Evolutionary conservation across 2,329 filamentous ascomycete genomes (phyloP).

Genomic region (Phaeoacremonium minimum): DNA sequence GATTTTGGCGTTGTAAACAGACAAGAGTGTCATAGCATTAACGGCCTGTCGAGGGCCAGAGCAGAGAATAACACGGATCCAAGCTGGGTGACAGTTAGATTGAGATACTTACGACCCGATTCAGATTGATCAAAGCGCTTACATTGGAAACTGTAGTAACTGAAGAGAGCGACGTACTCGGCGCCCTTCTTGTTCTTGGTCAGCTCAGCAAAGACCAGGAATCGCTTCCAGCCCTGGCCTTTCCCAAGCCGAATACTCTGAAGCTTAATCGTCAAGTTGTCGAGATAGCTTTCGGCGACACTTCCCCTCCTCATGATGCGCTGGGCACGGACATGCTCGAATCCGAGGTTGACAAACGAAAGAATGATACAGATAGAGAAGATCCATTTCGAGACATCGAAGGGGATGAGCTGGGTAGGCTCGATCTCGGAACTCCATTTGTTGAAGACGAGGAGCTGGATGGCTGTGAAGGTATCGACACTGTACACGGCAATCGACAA

Average conservation of each 20-base stretch:
- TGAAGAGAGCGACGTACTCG: slow-evolving; percentile 86
- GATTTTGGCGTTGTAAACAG: slow-evolving; percentile 73
- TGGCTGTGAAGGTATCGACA: slow-evolving; percentile 88
- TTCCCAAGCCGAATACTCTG: slow-evolving; percentile 74
- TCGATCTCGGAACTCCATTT: slow-evolving; percentile 82
- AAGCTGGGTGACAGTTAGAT: slow-evolving; percentile 47
- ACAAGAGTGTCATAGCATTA: slow-evolving; percentile 84
- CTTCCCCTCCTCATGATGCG: slow-evolving; percentile 80
- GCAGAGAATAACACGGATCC: slow-evolving; percentile 83
- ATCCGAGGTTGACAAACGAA: slow-evolving; percentile 77
- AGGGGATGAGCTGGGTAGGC: slow-evolving; percentile 63
- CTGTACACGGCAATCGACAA: slow-evolving; percentile 81
- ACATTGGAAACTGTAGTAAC: slow-evolving; percentile 75
- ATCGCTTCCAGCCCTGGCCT: slow-evolving; percentile 80
- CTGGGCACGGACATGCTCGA: slow-evolving; percentile 74
- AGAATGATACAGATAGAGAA: slow-evolving; percentile 90
- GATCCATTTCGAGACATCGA: slow-evolving; percentile 86
- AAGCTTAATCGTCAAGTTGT: slow-evolving; percentile 78
- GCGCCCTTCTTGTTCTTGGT: slow-evolving; percentile 89
- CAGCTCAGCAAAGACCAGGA: slow-evolving; percentile 86
- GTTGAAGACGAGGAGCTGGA: slow-evolving; percentile 86
- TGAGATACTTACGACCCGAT: background rate
- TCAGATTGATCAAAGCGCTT: slow-evolving; percentile 20
- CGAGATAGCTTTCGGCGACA: slow-evolving; percentile 87
- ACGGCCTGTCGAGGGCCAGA: slow-evolving; percentile 89